Conservation (phyloP, 164 flowering plant species). For the Piper longum region DNA sequence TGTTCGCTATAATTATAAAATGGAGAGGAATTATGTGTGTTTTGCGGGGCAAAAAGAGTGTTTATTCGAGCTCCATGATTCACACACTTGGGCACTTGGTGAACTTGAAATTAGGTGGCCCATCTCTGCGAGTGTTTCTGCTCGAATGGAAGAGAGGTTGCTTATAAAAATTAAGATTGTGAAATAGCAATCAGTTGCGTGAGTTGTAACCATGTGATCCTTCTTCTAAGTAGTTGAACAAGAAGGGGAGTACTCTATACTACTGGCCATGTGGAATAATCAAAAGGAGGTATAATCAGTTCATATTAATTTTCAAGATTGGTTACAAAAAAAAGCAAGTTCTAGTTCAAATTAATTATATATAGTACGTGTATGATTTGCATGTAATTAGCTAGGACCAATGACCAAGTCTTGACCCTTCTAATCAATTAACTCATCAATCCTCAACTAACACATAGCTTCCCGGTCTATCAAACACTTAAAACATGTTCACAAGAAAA, state of each 20-base stretch:
- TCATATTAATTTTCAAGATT: background rate
- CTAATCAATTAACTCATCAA: background rate
- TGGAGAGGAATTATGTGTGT: background rate
- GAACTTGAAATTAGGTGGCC: background rate
- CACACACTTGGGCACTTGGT: background rate
- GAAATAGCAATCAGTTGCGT: background rate
- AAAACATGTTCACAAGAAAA: too few relatives aligned
- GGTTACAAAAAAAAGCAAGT: background rate
- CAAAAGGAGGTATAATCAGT: too few relatives aligned
- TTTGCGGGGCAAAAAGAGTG: background rate
- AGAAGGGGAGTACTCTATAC: background rate
- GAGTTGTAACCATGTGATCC: background rate
- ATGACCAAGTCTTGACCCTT: background rate
- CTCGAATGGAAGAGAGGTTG: background rate
- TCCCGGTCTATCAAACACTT: background rate
- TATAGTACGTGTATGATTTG: background rate
- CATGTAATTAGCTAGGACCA: background rate
- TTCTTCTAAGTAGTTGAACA: background rate
- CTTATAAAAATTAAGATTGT: background rate
- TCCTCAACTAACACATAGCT: too few relatives aligned
- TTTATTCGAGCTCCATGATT: background rate
- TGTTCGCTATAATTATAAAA: background rate
- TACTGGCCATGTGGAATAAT: background rate
- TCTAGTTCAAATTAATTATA: too few relatives aligned
- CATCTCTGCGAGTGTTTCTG: background rate